Base-by-base conservation (phyloP, 345 rosid genomes). In the Melaleuca alternifolia region DNA sequence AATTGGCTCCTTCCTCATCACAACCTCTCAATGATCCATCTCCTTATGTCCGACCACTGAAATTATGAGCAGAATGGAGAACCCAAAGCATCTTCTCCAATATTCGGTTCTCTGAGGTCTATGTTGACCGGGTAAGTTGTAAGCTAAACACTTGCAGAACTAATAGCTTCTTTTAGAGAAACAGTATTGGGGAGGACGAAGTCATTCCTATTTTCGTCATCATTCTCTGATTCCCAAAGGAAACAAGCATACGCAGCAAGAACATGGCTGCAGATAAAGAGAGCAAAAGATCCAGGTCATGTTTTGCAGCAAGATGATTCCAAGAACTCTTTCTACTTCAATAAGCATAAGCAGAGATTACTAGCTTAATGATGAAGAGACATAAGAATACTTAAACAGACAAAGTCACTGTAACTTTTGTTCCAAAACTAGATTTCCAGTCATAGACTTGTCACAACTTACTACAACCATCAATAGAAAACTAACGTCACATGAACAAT, bases 211-310 rank as follows among this genome's bases (percentile, higher is more conserved):
- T 71, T 41, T 37, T 37, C 48, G 7, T 18, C 26, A 6, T 37
- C 61, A 0, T 83, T 88, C 4, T 88, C 97, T 26, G 90, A 79
- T 87, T 95, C 98, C 99, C 98, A 97, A n/a, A 95, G 93, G 90
- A 95, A 95, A 90, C 93, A 91, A 52, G 97, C 98, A 89, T 95
- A 94, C 44, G 97, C 96, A 23, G 92, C 98, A 59, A 94, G 95
- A 90, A 97, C 90, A 84, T 92, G 65, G 88, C 98, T 97, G 93
- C 85, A 88, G 77, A 85, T 50, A n/a, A 30, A 20, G 48, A 28
- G 41, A 52, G 44, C 46, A 51, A 54, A 83, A 83, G 13, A 18
- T 26, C 7, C 59, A 83, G 53, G 53, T 26, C 84, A 83, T 7
- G 56, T 51, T 71, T 37, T 20, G 79, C 79, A 71, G 2, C 79